Base-by-base conservation (phyloP, 176 grass and related monocot species). In the Oropetium thomaeum region DNA sequence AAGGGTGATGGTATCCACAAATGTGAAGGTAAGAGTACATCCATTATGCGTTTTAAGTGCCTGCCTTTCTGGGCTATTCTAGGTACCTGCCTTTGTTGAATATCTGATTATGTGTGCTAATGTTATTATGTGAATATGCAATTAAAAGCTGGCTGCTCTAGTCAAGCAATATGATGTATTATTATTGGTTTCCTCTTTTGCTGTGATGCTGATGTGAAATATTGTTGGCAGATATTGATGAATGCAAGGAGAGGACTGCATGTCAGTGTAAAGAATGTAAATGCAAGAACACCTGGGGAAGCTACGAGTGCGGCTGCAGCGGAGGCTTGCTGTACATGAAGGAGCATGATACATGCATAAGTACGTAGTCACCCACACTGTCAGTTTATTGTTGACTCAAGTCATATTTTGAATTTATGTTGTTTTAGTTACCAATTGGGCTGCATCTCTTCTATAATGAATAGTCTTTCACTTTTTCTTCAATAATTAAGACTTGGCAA, bases 331-430 rank as follows among this genome's bases (percentile, higher is more conserved):
- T 99, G 62, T 99, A 99, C 69, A 99, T 99, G 41, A 92, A 77
- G 77, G 96, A 99, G 58, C 91, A 99, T 62, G 91, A 99, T 81
- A 86, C 91, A 77, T 99, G 96, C 82, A 94, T 99, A 86, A 99
- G 96, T 99, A 79, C 64, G 85, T 38, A 34, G 19, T 48, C n/a
- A 67, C 42, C 27, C 0, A 20, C 53, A 58, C 48, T 52, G 3
- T 70, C 10, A 47, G 2, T 6, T 79, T 83, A 27, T 74, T 83
- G 11, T 33, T 73, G 38, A 23, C 22, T 12, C 6, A 25, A 0
- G 3, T 20, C 41, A 41, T 37, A 68, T 54, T 35, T 79, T 79
- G 20, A 70, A 65, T 73, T 31, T 43, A 43, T 41, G 41, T 32
- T 54, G 7, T 31, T 47, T 17, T 66, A 16, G 54, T 27, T 10